Conservation (phyloP, 345 rosid genomes). For the Brassica rapa region DNA sequence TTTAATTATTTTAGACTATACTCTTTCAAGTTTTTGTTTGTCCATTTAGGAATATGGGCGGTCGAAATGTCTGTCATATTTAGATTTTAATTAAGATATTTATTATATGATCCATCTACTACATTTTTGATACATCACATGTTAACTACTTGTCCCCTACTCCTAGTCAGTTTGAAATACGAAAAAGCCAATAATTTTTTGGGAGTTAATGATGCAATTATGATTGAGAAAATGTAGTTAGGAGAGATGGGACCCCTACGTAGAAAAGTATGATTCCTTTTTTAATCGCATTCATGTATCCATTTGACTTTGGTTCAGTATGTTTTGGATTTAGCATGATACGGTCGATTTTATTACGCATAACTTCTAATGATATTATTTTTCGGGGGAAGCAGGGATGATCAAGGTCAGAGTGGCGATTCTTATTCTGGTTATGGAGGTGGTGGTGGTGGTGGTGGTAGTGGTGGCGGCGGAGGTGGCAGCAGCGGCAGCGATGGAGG, state of each 20-base stretch:
- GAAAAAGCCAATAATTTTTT: background rate
- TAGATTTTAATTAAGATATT: background rate
- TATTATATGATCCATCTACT: background rate
- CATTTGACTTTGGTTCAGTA: slow-evolving; percentile 10
- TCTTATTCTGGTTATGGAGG: slow-evolving; percentile 16
- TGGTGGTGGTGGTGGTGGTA: background rate
- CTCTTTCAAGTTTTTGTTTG: slow-evolving; percentile 12
- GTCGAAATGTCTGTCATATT: slow-evolving; percentile 22
- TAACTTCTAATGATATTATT: slow-evolving; percentile 7
- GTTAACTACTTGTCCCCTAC: slow-evolving; percentile 4
- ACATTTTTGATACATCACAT: slow-evolving; percentile 13
- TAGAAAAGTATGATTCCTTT: slow-evolving; percentile 32
- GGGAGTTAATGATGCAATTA: slow-evolving; percentile 21
- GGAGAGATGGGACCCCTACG: slow-evolving; percentile 2
- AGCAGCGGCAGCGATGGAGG: slow-evolving; percentile 14
- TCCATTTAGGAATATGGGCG: slow-evolving; percentile 16
- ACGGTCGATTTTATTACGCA: background rate
- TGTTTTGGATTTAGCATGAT: background rate
- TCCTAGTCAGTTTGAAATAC: slow-evolving; percentile 1
- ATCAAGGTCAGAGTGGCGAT: slow-evolving; percentile 32
- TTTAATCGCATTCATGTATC: background rate
- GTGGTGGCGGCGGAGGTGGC: background rate
- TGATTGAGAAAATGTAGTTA: slow-evolving; percentile 7
- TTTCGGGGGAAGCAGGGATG: slow-evolving; percentile 27
- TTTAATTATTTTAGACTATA: background rate